Base-by-base conservation (phyloP, 2,329 filamentous ascomycete genomes). In the Capronia americana region DNA sequence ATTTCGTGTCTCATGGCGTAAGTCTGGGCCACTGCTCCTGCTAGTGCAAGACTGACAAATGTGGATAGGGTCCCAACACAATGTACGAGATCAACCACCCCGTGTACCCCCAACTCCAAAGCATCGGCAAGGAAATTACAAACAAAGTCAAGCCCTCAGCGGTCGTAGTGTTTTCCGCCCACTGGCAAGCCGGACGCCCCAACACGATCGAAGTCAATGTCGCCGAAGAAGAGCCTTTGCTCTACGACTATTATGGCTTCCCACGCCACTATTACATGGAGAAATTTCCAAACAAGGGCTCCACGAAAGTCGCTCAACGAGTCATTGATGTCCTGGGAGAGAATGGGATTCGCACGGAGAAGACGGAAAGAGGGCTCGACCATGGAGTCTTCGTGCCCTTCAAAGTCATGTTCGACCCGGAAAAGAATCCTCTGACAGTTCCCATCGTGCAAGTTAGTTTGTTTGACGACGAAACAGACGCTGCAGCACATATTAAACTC, bases 171-270 rank as follows among this genome's bases (percentile, higher is more conserved):
- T 89, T 93, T 75, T 92, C 90, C 0, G 91, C 90, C 0, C 90
- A 93, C 77, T 93, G 91, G 90, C 88, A 91, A 78, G 87, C 84
- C 6, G 61, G 66, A 23, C 62, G 74, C 1, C 77, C 78, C 46
- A 79, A 84, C 71, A 82, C 79, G 3, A 84, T 92, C 68, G 81
- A 89, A 72, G 83, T 92, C 71, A 92, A 92, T 75, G 86, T 84
- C 8, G 87, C 85, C 2, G 86, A 87, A 64, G 78, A 82, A n/a
- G 87, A 85, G 3, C 85, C 88, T 64, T 74, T 92, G 70, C 90
- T 92, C 58, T 92, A 91, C 75, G 90, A 92, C 74, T 92, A 90
- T 79, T 90, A 90, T 74, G 88, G 89, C 1, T 92, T 92, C 75
- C 90, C 90, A 0, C 77, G 83, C 1, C 83, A 90, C 71, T 92